These are phyloP conservation scores for Microstegium vimineum DNA, from an alignment of 176 grass and related monocot genomes.

Conservation along the genomic window DNA sequence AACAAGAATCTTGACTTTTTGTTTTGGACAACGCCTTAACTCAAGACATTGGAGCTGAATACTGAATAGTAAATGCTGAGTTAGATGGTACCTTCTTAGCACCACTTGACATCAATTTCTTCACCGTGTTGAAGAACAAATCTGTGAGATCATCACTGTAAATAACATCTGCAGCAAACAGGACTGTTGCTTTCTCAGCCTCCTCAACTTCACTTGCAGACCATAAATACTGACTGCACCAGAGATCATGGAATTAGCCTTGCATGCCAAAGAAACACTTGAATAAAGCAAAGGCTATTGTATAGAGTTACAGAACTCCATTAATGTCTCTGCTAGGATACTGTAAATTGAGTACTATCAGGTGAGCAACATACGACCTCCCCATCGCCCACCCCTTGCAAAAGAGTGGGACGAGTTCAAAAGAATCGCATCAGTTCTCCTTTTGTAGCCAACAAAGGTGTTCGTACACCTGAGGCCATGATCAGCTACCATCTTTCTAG, in stretches of 20 bases:
- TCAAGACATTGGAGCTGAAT: neutral
- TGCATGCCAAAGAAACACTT: neutral
- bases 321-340: neutral
- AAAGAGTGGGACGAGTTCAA: neutral
- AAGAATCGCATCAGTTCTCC: neutral
- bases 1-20: neutral
- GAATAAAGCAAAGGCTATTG: neutral
- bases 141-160: constrained; percentile 82
- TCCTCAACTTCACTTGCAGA: constrained; percentile 56
- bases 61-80: neutral
- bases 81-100: constrained; percentile 46
- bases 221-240: constrained; percentile 51
- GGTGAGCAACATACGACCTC: neutral
- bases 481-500: neutral
- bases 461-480: neutral
- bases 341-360: neutral
- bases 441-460: neutral
- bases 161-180: constrained; percentile 85
- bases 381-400: neutral
- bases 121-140: constrained; percentile 50
- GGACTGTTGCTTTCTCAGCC: constrained; percentile 53
- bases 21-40: neutral
- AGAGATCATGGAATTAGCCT: neutral
- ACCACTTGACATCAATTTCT: constrained; percentile 61
- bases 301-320: neutral